These are phyloP conservation scores for Chenopodium formosanum DNA, from an alignment of 148 eudicot genomes.

Conservation along the genomic window DNA sequence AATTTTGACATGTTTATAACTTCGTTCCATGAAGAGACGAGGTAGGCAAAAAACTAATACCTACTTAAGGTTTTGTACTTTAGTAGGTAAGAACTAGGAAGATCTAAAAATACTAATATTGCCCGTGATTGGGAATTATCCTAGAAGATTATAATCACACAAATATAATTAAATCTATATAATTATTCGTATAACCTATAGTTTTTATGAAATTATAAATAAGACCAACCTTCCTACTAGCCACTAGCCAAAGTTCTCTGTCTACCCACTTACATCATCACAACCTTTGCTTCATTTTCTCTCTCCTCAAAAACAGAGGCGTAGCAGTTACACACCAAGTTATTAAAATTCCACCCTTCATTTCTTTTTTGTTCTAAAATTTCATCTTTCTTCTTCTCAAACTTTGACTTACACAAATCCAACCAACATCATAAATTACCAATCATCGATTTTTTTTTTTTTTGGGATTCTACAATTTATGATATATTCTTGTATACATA, in stretches of 20 bases:
- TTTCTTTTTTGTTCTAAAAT: neutral
- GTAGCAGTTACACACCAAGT: slow-evolving; percentile 14
- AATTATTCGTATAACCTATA: too few species aligned
- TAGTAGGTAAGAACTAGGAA: neutral
- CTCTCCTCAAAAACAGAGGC: slow-evolving; percentile 3
- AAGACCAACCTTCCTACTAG: neutral
- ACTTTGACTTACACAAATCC: slow-evolving; percentile 13
- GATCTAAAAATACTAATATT: neutral
- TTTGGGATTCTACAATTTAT: too few species aligned
- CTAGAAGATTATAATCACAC: neutral
- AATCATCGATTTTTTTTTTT: neutral
- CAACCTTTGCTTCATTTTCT: neutral
- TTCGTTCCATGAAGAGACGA: neutral
- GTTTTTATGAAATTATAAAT: neutral
- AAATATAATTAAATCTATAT: too few species aligned
- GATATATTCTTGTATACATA: too few species aligned
- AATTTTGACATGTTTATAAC: neutral
- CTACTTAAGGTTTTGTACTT: neutral
- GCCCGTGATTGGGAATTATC: neutral
- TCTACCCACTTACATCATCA: neutral
- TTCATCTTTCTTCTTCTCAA: neutral
- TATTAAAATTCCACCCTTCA: neutral
- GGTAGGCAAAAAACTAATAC: neutral
- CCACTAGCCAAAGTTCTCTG: neutral
- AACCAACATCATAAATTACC: slow-evolving; percentile 7